Percentiles rank a stretch among this genome's conserved stretches.
Conservation (phyloP, 768 basidiomycete species). For the Tulasnella sp. region DNA sequence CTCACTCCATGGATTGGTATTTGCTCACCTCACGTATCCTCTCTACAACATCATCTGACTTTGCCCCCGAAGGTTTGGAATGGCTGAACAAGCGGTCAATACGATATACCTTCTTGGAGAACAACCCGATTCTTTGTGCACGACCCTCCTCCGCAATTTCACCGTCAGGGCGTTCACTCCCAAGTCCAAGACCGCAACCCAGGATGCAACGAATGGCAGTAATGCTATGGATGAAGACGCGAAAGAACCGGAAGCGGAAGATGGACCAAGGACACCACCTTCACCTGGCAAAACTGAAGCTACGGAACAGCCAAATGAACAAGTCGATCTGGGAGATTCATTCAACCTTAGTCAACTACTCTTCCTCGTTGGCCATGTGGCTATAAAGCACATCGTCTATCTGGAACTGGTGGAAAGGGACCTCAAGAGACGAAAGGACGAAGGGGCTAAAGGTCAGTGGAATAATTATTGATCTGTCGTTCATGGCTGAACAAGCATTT, state of each 20-base stretch:
- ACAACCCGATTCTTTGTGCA: slow-evolving; percentile 85
- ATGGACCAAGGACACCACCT: slow-evolving; percentile 31
- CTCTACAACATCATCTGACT: background rate
- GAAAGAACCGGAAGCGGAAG: slow-evolving; percentile 24
- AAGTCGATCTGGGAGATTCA: slow-evolving; percentile 71
- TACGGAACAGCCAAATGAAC: slow-evolving; percentile 38
- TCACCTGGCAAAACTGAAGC: slow-evolving; percentile 41
- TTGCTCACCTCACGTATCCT: slow-evolving; percentile 12
- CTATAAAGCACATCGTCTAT: slow-evolving; percentile 96
- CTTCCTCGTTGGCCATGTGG: slow-evolving; percentile 94
- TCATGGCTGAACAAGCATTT: slow-evolving; percentile 42
- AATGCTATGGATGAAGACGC: slow-evolving; percentile 6
- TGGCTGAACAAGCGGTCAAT: slow-evolving; percentile 96
- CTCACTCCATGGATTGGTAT: slow-evolving; percentile 83
- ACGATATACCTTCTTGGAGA: slow-evolving; percentile 94
- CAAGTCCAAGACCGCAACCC: slow-evolving; percentile 20
- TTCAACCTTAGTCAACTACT: slow-evolving; percentile 92
- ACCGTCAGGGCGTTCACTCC: slow-evolving; percentile 67
- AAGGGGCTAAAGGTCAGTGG: slow-evolving; percentile 69
- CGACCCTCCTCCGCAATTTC: slow-evolving; percentile 79
- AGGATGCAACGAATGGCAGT: background rate
- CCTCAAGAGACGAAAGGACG: slow-evolving; percentile 95
- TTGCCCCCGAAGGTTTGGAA: slow-evolving; percentile 63
- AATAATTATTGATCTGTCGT: background rate
- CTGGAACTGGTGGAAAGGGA: slow-evolving; percentile 95